Percentiles rank a stretch among this genome's conserved stretches.
phyloP scores from a whole-genome alignment of 345 rosid species.

The Cardamine chenopodiifolia region DNA sequence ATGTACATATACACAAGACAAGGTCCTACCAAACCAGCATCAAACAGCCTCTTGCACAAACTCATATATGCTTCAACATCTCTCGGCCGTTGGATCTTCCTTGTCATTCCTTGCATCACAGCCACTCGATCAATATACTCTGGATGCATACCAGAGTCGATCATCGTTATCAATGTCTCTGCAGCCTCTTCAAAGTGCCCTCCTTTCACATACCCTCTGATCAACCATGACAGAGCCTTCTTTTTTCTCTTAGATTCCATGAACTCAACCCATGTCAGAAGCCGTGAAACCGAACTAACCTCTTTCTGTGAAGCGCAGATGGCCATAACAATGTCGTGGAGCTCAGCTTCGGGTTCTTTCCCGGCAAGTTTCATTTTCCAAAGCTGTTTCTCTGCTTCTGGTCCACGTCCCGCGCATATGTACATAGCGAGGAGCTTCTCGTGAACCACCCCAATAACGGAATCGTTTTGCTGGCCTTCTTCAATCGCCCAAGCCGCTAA shows the following conservation, averaged over 20 bases:
- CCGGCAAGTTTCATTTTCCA: slow-evolving; percentile 94
- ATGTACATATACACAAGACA: slow-evolving; percentile 75
- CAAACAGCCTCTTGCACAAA: slow-evolving; percentile 69
- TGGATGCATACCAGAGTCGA: slow-evolving; percentile 75
- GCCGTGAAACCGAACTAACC: slow-evolving; percentile 54
- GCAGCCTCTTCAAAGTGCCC: slow-evolving; percentile 82
- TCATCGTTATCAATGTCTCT: slow-evolving; percentile 64
- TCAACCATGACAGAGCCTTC: slow-evolving; percentile 75
- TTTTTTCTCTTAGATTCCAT: slow-evolving; percentile 54
- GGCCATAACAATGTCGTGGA: slow-evolving; percentile 79
- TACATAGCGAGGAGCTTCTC: slow-evolving; percentile 94
- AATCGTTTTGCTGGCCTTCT: slow-evolving; percentile 52
- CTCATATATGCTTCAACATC: slow-evolving; percentile 62
- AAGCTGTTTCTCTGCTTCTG: slow-evolving; percentile 81
- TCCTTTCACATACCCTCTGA: slow-evolving; percentile 87
- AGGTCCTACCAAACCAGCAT: slow-evolving; percentile 71
- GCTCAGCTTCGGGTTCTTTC: slow-evolving; percentile 76
- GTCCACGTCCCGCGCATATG: slow-evolving; percentile 82
- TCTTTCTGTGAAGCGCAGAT: slow-evolving; percentile 88
- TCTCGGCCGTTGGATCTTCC: slow-evolving; percentile 64
- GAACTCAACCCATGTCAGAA: slow-evolving; percentile 61
- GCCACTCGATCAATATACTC: slow-evolving; percentile 85
- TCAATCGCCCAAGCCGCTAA: slow-evolving; percentile 74
- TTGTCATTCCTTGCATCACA: slow-evolving; percentile 83
- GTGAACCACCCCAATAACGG: slow-evolving; percentile 66